These are phyloP conservation scores for Aspergillus aculeatus DNA, from an alignment of 2,329 filamentous ascomycete species.

Conservation along the genomic window DNA sequence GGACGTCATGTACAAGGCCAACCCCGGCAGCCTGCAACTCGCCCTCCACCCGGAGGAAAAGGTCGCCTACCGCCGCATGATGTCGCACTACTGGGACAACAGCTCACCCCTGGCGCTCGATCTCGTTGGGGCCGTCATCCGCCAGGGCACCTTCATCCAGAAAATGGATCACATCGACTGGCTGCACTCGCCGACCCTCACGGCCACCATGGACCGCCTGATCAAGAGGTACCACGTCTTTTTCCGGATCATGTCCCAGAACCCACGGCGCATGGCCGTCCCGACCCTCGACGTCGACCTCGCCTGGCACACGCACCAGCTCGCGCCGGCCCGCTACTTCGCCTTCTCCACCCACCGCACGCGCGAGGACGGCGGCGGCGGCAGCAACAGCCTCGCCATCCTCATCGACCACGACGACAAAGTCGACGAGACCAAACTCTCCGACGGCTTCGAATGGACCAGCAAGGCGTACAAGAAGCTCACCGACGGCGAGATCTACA, in stretches of 20 bases:
- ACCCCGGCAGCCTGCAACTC: constrained; percentile 20
- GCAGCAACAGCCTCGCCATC: constrained; percentile 29
- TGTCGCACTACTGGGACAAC: constrained; percentile 47
- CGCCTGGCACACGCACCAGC: constrained; percentile 69
- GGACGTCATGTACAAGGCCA: constrained; percentile 43
- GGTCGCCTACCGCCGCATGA: constrained; percentile 41
- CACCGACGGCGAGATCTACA: constrained; percentile 61
- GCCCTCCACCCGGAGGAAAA: constrained; percentile 23
- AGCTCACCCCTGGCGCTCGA: constrained; percentile 40
- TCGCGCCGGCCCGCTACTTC: constrained; percentile 64
- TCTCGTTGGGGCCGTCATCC: constrained; percentile 43
- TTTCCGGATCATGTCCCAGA: constrained; percentile 41
- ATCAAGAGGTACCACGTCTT: constrained; percentile 55
- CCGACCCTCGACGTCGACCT: constrained; percentile 40
- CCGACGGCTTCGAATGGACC: constrained; percentile 69
- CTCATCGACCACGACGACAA: constrained; percentile 86
- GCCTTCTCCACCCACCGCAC: constrained; percentile 52
- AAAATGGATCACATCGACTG: constrained; percentile 76
- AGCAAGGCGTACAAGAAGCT: constrained; percentile 65
- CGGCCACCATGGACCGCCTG: constrained; percentile 63
- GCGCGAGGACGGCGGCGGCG: background rate
- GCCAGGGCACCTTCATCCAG: constrained; percentile 44
- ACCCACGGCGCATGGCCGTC: constrained; percentile 35
- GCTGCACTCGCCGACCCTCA: constrained; percentile 68
- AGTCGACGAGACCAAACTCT: constrained; percentile 66